Evolutionary conservation across 768 basidiomycete genomes (phyloP), one percentile per base, ranked within the genome.

Genomic region (Hortiboletus campestris): DNA sequence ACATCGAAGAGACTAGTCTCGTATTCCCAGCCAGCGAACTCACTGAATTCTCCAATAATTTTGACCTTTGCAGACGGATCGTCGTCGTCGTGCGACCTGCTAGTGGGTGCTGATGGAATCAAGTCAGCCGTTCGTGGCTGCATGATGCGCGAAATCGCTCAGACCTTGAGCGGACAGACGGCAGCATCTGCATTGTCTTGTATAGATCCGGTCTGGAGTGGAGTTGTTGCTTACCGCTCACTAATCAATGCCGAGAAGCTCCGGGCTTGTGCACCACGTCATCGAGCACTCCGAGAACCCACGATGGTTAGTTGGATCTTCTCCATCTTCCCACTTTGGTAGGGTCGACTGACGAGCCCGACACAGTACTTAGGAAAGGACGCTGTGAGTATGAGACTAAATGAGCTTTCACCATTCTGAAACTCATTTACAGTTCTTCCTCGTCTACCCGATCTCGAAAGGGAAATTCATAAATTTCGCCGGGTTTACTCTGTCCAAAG

Each of bases 81-180:
- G 14, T 76, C 72, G 12, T 75, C 83, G 6, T 73, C 75, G 22
- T 88, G 85, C 63, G 86, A 89, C 65, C 65, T 88, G 12, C 79
- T 90, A 25, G 69, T 88, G 49, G 86, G 86, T 36, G 85, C 85
- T n/a, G 86, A 88, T 59, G 86, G 86, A 5, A 56, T 88, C 55
- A 83, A 82, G 69, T 86, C 84, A 31, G 75, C 73, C 53, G 80
- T 73, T 19, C 74, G 78, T 20, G 55, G 59, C 8, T 48, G 45
- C 41, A 64, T 84, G 60, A 73, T 76, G 55, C 56, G 59, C 1
- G 69, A 72, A 51, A 48, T 68, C 22, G 59, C 68, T 6, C 32
- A 59, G 67, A 60, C 69, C 73, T 45, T 73, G 68, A 58, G 66
- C 63, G 51, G 70, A 74, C 55, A 72, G 51, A 76, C 79, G 49